Percentiles rank a stretch among this genome's conserved stretches.
phyloP scores from a whole-genome alignment of 176 grass and related monocot genomes.

The Musa beccarii region DNA sequence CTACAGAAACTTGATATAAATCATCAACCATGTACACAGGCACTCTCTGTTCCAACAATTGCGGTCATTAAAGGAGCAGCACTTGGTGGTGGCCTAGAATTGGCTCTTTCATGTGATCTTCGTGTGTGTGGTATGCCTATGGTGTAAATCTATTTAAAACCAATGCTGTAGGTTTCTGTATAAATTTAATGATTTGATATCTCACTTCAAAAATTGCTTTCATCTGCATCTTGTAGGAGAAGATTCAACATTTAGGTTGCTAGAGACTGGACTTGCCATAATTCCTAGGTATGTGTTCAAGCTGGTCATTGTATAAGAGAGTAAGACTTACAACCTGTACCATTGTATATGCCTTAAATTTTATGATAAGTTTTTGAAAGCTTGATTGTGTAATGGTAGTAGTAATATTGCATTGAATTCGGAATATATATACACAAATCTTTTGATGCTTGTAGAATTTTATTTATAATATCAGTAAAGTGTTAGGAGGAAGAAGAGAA shows the following conservation, averaged over 20 bases:
- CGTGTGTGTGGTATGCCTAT: slow-evolving; percentile 61
- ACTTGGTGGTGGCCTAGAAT: slow-evolving; percentile 71
- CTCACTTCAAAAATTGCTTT: slow-evolving; percentile 5
- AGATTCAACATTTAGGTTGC: slow-evolving; percentile 75
- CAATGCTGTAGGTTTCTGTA: neutral
- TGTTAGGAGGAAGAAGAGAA: too few relatives aligned
- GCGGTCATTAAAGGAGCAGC: slow-evolving; percentile 77
- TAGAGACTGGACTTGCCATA: slow-evolving; percentile 90
- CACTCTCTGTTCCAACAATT: slow-evolving; percentile 67
- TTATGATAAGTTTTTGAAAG: neutral
- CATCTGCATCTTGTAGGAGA: slow-evolving; percentile 31
- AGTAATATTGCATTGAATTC: too few relatives aligned
- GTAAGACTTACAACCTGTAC: neutral
- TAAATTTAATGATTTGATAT: neutral
- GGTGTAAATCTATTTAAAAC: neutral
- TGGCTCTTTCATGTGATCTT: slow-evolving; percentile 71
- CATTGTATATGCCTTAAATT: neutral
- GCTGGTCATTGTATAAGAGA: neutral
- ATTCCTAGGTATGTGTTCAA: slow-evolving; percentile 72
- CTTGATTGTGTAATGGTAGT: neutral
- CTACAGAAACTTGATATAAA: neutral
- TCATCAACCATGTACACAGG: slow-evolving; percentile 25
- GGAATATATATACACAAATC: too few relatives aligned
- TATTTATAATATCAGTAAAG: too few relatives aligned
- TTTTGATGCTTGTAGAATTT: too few relatives aligned